These are phyloP conservation scores for Phlebiopsis flavidoalba DNA, from an alignment of 768 basidiomycete species.

Conservation along the genomic window DNA sequence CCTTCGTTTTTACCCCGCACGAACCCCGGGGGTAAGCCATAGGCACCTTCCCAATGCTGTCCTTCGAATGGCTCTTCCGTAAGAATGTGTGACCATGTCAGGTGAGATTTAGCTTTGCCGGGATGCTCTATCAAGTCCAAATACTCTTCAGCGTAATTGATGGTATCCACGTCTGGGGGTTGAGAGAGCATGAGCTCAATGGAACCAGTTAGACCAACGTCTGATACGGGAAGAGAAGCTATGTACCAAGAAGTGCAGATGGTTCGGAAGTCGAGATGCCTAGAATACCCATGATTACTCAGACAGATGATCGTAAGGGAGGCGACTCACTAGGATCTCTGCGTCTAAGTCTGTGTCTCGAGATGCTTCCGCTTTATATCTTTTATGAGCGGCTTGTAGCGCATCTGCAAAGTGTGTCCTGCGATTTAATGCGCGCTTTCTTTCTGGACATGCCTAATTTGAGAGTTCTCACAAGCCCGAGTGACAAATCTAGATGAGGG, in stretches of 20 bases:
- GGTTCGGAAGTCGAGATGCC: constrained; percentile 60
- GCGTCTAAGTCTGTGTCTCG: constrained; percentile 53
- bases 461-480: constrained; percentile 1
- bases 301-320: neutral
- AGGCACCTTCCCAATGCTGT: constrained; percentile 80
- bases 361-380: constrained; percentile 47
- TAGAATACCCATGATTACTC: constrained; percentile 19
- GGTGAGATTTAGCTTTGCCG: constrained; percentile 26
- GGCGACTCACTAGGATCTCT: constrained; percentile 48
- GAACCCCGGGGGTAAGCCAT: constrained; percentile 46
- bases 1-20: constrained; percentile 28
- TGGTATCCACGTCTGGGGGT: constrained; percentile 44
- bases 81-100: constrained; percentile 79
- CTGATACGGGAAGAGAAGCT: neutral
- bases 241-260: constrained; percentile 68
- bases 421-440: constrained; percentile 70
- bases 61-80: constrained; percentile 82
- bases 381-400: constrained; percentile 45
- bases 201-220: neutral
- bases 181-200: constrained; percentile 51
- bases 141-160: constrained; percentile 49
- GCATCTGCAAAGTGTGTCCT: constrained; percentile 59
- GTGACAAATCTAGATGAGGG: neutral
- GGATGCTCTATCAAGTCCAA: constrained; percentile 45
- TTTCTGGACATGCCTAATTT: constrained; percentile 38